A percentile compares a stretch with the other conserved stretches of the same genome.
phyloP scores from a whole-genome alignment of 2,329 filamentous ascomycete genomes.

The Xylaria sp. region DNA sequence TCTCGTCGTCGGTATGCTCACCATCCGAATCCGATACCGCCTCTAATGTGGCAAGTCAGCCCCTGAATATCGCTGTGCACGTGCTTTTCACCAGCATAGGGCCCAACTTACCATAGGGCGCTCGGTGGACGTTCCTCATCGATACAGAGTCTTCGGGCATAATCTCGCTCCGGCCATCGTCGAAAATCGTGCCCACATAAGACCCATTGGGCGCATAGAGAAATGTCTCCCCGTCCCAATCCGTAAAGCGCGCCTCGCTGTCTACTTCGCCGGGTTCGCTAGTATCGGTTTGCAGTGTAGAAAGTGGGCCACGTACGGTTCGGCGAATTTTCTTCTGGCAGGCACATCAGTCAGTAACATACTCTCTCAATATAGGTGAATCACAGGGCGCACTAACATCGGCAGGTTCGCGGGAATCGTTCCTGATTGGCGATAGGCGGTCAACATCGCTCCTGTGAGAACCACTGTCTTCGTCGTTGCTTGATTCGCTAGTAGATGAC shows the following conservation, averaged over 20 bases:
- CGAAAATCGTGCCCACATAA: neutral
- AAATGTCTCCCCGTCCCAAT: constrained; percentile 21
- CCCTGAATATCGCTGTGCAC: neutral
- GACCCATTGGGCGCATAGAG: constrained; percentile 17
- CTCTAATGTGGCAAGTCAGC: constrained; percentile 12
- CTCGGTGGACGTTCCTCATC: constrained; percentile 9
- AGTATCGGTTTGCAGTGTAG: constrained; percentile 15
- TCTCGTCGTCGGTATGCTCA: neutral
- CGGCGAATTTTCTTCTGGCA: constrained; percentile 9
- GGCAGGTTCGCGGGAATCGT: neutral
- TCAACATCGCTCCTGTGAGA: neutral
- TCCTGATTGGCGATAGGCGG: neutral
- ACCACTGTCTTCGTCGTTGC: constrained; percentile 4
- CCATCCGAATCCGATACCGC: constrained; percentile 8
- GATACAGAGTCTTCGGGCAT: constrained; percentile 27
- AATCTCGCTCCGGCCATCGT: constrained; percentile 10
- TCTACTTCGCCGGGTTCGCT: neutral
- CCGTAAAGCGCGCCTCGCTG: constrained; percentile 10
- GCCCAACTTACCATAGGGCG: constrained; percentile 14
- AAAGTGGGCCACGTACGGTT: constrained; percentile 10
- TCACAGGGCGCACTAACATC: constrained; percentile 6
- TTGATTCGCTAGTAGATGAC: constrained; percentile 2
- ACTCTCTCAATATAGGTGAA: neutral
- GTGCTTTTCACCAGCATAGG: neutral
- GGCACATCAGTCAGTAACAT: neutral